A percentile compares a stretch with the other conserved stretches of the same genome.
Evolutionary conservation across 2,329 filamentous ascomycete genomes (phyloP).

Genomic region (Ceratocystis huliohia): DNA sequence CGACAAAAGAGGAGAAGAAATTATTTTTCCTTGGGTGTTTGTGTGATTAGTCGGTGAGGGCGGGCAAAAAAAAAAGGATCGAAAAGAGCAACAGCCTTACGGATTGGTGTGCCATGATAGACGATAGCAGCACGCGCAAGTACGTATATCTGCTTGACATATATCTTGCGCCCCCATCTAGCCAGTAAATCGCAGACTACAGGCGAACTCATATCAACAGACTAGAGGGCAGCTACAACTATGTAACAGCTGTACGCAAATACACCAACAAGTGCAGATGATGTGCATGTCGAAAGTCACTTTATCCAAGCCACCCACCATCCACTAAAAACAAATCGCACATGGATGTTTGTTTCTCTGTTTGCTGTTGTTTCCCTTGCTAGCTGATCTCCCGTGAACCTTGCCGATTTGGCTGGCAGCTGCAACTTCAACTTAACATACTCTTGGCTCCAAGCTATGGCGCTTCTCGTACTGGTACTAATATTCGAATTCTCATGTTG

Average conservation of each 20-base stretch:
- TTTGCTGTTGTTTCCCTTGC: background rate
- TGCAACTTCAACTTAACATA: background rate
- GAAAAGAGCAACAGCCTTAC: background rate
- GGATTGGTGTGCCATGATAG: background rate
- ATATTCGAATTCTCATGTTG: background rate
- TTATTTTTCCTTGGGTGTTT: background rate
- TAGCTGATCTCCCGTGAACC: background rate
- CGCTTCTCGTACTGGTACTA: background rate
- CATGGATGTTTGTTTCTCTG: background rate
- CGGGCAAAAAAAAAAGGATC: background rate
- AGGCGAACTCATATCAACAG: no score
- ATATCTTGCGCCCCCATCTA: background rate
- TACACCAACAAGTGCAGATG: no score
- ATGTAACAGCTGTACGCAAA: background rate
- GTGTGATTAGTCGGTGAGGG: slow-evolving; percentile 1
- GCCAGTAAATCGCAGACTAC: no score
- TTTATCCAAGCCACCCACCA: no score
- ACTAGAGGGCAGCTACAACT: no score
- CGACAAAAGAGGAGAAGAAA: background rate
- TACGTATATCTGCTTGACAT: background rate
- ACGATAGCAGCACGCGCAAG: background rate
- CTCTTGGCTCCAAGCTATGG: background rate
- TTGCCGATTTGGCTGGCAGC: background rate
- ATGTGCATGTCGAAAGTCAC: no score
- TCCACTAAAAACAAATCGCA: no score